Conservation (phyloP, 1,139 yeast species). For the Yamadazyma sp. region DNA sequence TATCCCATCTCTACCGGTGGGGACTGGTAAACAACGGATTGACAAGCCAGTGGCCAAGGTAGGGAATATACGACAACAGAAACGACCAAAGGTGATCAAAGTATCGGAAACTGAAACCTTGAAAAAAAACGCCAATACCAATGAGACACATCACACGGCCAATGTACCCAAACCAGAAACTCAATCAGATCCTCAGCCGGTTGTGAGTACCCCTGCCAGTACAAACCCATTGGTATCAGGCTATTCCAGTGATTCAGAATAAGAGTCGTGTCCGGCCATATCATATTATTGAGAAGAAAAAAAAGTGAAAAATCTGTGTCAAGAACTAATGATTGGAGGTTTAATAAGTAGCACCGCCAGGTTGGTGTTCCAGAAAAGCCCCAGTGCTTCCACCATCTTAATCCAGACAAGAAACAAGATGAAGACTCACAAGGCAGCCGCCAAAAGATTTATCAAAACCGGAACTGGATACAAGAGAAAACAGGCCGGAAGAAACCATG, state of each 20-base stretch:
- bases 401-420: slow-evolving; percentile 50
- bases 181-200: background rate
- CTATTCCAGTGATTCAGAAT: slow-evolving; percentile 14
- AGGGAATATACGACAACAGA: too few relatives aligned
- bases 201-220: background rate
- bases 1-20: too few relatives aligned
- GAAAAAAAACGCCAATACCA: too few relatives aligned
- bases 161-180: too few relatives aligned
- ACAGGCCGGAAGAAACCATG: slow-evolving; percentile 88
- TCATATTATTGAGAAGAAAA: slow-evolving; percentile 1
- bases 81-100: too few relatives aligned
- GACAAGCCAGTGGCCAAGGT: background rate
- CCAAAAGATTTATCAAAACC: slow-evolving; percentile 81
- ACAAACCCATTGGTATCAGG: slow-evolving; percentile 3
- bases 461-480: slow-evolving; percentile 51
- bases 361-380: slow-evolving; percentile 20
- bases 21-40: background rate
- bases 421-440: slow-evolving; percentile 75
- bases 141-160: too few relatives aligned
- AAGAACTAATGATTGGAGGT: slow-evolving; percentile 11
- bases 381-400: slow-evolving; percentile 18
- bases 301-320: slow-evolving; percentile 5
- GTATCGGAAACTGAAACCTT: too few relatives aligned
- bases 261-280: slow-evolving; percentile 7
- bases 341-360: slow-evolving; percentile 16